phyloP scores from a whole-genome alignment of 2,329 filamentous ascomycete species.

The Xylaria digitata region DNA sequence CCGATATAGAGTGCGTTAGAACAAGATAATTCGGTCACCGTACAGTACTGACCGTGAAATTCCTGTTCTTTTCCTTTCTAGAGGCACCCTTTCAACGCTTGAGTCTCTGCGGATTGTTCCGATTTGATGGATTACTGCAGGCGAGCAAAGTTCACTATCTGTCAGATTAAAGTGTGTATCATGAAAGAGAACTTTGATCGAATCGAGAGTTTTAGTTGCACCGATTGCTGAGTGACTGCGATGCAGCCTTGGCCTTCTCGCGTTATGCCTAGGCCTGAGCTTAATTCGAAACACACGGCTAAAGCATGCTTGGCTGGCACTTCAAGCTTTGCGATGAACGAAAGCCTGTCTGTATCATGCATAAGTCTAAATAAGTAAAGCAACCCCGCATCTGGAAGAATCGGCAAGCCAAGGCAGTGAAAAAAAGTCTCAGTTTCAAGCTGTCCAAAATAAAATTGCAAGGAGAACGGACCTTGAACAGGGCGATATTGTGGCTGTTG shows the following conservation, averaged over 20 bases:
- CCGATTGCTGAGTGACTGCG: not conserved
- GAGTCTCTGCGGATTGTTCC: not conserved
- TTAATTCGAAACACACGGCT: not conserved
- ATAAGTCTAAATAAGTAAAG: not conserved
- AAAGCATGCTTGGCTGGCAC: not conserved
- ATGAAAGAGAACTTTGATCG: not conserved
- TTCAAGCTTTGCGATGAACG: not conserved
- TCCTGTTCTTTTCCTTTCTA: too few relatives aligned
- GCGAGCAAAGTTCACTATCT: not conserved
- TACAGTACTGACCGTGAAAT: not conserved
- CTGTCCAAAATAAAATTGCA: not conserved
- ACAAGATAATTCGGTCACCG: not conserved
- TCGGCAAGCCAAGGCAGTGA: not conserved
- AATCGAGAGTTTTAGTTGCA: not conserved
- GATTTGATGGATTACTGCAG: not conserved
- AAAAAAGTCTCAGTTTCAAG: not conserved
- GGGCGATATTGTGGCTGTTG: not conserved
- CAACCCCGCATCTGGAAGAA: not conserved
- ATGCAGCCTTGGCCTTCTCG: slow-evolving; percentile 1
- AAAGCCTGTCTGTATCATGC: not conserved
- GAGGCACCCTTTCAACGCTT: not conserved
- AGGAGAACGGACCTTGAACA: not conserved
- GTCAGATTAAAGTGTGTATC: not conserved
- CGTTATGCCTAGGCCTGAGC: not conserved
- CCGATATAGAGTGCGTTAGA: not conserved